Evolutionary conservation across 2,329 filamentous ascomycete species (phyloP), one percentile per base, ranked within the genome.

Genomic region (Sclerotinia spermophila): DNA sequence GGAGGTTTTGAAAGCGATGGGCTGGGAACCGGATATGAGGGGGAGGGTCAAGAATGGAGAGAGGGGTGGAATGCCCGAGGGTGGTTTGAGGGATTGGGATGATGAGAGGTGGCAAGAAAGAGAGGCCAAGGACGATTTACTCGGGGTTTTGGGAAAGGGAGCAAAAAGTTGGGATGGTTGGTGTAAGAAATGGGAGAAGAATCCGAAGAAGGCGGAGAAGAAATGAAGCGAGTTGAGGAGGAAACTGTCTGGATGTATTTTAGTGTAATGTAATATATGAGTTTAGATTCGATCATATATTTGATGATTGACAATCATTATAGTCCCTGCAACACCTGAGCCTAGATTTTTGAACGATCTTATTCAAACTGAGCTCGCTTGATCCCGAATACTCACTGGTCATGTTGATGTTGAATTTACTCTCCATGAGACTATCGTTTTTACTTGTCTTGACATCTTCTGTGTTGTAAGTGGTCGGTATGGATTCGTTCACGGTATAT

Each of bases 351-450:
- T 85, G 86, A 80, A 90, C 92, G 76, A 98, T 97, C 78, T 93
- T 93, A 72, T 89, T 89, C 40, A 97, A 90, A 77, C 98, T 95
- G 45, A 99, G 87, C 80, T 98, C 95, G 78, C 92, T 92, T 65
- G 98, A 82, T 17, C 6, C 15, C 15, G 15, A 45, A 45, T 45
- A 45, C 13, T 19, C 42, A 10, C 10, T 45, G 13, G 13, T 45
- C 42, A 15, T 45, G 42, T 17, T 17, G 42, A 45, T 45, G 42
- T 45, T 45, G 42, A 45, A 19, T 45, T 45, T 17, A 45, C 42
- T 40, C 40, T 40, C 11, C 10, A 17, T 7, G 19, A 17, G 6
- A 19, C 11, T 45, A 27, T 15, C n/a, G 30, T 17, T 13, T 27
- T 24, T 5, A 53, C 2, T 24, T 27, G 8, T 53, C 11, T 53